Evolutionary conservation across 2,329 filamentous ascomycete genomes (phyloP).

Genomic region (Pestalotiopsis sp.): DNA sequence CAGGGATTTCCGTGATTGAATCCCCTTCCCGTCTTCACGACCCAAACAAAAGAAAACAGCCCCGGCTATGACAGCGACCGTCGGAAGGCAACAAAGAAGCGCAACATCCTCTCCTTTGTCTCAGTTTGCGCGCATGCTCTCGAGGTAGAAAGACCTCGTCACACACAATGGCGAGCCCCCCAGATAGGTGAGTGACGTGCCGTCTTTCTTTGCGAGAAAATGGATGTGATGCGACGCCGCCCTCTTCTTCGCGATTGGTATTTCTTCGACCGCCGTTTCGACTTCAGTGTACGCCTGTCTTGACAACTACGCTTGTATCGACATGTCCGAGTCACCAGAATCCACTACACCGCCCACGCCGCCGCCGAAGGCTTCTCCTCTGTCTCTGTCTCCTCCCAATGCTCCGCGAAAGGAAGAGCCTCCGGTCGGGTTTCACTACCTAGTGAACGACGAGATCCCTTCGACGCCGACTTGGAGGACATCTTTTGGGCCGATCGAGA

Average conservation of each 20-base stretch:
- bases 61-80: conserved; percentile 2
- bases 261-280: conserved; percentile 14
- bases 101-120: conserved; percentile 5
- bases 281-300: neutral
- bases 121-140: conserved; percentile 8
- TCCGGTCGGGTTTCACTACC: conserved; percentile 4
- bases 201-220: conserved; percentile 14
- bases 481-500: conserved; percentile 6
- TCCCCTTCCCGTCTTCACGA: neutral
- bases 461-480: conserved; percentile 7
- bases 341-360: neutral
- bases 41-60: conserved; percentile 8
- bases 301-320: neutral
- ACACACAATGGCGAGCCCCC: conserved; percentile 29
- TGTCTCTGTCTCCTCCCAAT: neutral
- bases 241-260: conserved; percentile 6
- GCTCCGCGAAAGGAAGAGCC: conserved; percentile 8
- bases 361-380: neutral
- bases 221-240: neutral
- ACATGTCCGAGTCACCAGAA: conserved; percentile 4
- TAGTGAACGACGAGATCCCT: conserved; percentile 6
- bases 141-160: conserved; percentile 3
- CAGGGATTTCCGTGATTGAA: neutral
- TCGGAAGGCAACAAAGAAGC: neutral
- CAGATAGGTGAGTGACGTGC: conserved; percentile 29